Conservation (phyloP, 2,329 filamentous ascomycete species). For the Pleoardoris graminearum region DNA sequence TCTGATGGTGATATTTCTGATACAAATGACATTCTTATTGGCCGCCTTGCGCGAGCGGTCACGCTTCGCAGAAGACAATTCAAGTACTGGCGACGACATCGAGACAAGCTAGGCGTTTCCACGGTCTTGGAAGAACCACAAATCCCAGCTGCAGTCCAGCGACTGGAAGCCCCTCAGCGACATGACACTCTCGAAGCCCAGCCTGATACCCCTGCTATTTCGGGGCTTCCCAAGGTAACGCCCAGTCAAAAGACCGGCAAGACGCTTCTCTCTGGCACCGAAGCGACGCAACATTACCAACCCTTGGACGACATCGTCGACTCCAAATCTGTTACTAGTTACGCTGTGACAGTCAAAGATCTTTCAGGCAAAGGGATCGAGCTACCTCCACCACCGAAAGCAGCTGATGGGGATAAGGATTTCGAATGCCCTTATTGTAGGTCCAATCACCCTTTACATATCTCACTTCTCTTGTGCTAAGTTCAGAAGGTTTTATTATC, state of each 20-base stretch:
- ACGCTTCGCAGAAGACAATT: slow-evolving; percentile 44
- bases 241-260: slow-evolving; percentile 39
- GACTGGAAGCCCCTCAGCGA: slow-evolving; percentile 11
- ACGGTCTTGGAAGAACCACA: slow-evolving; percentile 25
- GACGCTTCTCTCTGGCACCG: slow-evolving; percentile 43
- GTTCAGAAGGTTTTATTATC: slow-evolving; percentile 31
- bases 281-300: slow-evolving; percentile 43
- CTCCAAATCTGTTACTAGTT: slow-evolving; percentile 41
- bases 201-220: slow-evolving; percentile 6
- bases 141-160: slow-evolving; percentile 4
- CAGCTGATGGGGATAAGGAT: slow-evolving; percentile 37
- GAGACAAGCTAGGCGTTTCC: slow-evolving; percentile 39
- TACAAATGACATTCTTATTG: slow-evolving; percentile 27
- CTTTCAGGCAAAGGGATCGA: slow-evolving; percentile 38
- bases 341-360: slow-evolving; percentile 43
- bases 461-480: not conserved
- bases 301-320: slow-evolving; percentile 44
- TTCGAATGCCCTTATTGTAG: slow-evolving; percentile 45
- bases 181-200: slow-evolving; percentile 22
- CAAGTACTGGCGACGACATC: slow-evolving; percentile 41
- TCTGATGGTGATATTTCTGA: slow-evolving; percentile 1
- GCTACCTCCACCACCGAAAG: slow-evolving; percentile 39
- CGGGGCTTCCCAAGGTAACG: slow-evolving; percentile 15
- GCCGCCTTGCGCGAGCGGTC: slow-evolving; percentile 34
- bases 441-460: not conserved